Evolutionary conservation across 164 flowering plant genomes (phyloP).

Genomic region (Nymphaea thermarum): DNA sequence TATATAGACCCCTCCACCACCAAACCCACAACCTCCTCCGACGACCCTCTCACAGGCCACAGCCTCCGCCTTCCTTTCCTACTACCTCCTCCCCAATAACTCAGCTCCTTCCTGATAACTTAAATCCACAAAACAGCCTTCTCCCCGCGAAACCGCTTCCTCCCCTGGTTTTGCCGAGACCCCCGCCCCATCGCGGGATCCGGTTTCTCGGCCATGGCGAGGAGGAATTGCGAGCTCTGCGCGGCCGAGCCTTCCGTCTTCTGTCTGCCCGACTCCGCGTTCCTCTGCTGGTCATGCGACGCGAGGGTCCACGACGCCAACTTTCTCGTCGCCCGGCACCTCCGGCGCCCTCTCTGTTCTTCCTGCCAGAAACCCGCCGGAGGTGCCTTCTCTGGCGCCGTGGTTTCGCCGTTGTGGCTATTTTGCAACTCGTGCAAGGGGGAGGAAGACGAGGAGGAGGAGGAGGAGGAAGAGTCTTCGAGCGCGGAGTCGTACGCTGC

Average conservation of each 20-base stretch:
- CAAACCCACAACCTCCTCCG: not conserved
- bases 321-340: slow-evolving; percentile 19
- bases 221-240: slow-evolving; percentile 17
- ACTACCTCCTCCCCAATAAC: not conserved
- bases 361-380: slow-evolving; percentile 6
- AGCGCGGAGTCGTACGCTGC: not conserved
- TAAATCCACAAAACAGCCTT: not conserved
- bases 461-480: slow-evolving; percentile 3
- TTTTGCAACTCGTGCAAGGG: slow-evolving; percentile 3
- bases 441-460: slow-evolving; percentile 9
- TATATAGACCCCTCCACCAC: no score
- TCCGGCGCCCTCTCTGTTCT: slow-evolving; percentile 10
- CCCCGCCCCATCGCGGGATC: not conserved
- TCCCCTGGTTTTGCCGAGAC: not conserved
- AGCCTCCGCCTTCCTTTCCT: not conserved
- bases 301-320: slow-evolving; percentile 18
- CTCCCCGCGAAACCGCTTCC: not conserved
- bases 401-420: not conserved
- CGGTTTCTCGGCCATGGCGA: slow-evolving; percentile 1
- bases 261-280: slow-evolving; percentile 19
- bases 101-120: not conserved
- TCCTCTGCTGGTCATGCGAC: slow-evolving; percentile 20
- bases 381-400: slow-evolving; percentile 7
- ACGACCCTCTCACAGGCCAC: not conserved
- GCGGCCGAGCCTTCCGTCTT: slow-evolving; percentile 10